These are phyloP conservation scores for Linum lewisii DNA, from an alignment of 345 rosid genomes.

Conservation along the genomic window DNA sequence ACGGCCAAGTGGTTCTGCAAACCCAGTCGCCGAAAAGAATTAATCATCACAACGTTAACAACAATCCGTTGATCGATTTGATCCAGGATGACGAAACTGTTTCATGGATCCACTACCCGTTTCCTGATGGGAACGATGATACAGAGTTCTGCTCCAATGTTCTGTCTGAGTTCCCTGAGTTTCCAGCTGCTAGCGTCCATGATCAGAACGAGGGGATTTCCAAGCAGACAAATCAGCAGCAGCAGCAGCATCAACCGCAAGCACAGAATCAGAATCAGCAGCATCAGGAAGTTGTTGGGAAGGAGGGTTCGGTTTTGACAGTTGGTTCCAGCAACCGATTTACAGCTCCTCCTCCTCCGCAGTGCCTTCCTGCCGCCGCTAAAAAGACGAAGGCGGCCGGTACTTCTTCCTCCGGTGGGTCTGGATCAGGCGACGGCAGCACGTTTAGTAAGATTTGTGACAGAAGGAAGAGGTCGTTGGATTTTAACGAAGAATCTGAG, in stretches of 20 bases:
- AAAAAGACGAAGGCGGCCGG: conserved; percentile 33
- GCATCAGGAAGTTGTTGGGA: conserved; percentile 17
- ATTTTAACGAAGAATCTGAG: conserved; percentile 32
- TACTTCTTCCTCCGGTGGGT: conserved; percentile 58
- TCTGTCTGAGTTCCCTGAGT: conserved; percentile 26
- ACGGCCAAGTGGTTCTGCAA: conserved; percentile 53
- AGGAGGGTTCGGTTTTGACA: conserved; percentile 43
- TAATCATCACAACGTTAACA: conserved; percentile 24
- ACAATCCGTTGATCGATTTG: conserved; percentile 22
- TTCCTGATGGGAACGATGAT: conserved; percentile 45
- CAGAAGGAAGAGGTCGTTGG: conserved; percentile 51
- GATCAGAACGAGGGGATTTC: conserved; percentile 36
- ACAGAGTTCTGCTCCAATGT: conserved; percentile 40
- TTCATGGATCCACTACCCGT: conserved; percentile 54
- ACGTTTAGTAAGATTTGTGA: conserved; percentile 24
- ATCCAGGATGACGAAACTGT: conserved; percentile 51
- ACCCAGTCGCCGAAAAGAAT: conserved; percentile 29
- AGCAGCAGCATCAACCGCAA: too few relatives aligned
- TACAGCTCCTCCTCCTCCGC: conserved; percentile 27
- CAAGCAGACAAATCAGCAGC: conserved; percentile 14
- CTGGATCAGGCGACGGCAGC: conserved; percentile 50
- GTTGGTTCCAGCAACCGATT: conserved; percentile 56
- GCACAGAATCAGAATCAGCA: conserved; percentile 3
- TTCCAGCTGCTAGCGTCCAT: conserved; percentile 22
- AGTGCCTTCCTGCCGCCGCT: conserved; percentile 34